Evolutionary conservation across 1,284 basidiomycete genomes (phyloP).

Genomic region (Marasmius oreades): DNA sequence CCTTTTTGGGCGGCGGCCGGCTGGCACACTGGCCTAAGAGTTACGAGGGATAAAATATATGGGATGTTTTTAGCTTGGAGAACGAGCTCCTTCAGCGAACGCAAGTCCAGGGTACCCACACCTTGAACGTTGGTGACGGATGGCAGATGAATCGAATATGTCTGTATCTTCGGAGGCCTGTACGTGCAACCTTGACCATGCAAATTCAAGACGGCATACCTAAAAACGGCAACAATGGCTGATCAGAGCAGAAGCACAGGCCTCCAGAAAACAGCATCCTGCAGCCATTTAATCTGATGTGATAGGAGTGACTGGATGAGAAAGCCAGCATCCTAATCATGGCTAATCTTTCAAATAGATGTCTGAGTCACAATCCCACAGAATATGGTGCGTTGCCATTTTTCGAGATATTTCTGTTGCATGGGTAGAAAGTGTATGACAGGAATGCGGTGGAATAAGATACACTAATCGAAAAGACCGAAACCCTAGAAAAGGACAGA

Average conservation of each 20-base stretch:
- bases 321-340: too few species aligned
- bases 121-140: background rate
- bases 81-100: constrained; percentile 7
- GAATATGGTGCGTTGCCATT: background rate
- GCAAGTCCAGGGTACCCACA: background rate
- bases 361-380: constrained; percentile 5
- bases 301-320: constrained; percentile 10
- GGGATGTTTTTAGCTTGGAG: constrained; percentile 15
- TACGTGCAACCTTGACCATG: too few species aligned
- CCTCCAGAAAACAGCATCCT: too few species aligned
- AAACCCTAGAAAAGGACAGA: constrained; percentile 50
- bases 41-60: constrained; percentile 5
- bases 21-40: constrained; percentile 4
- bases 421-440: constrained; percentile 2
- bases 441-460: constrained; percentile 9
- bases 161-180: too few species aligned
- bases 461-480: constrained; percentile 76
- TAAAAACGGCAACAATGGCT: too few species aligned
- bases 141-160: too few species aligned
- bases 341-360: constrained; percentile 13
- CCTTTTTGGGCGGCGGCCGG: constrained; percentile 5
- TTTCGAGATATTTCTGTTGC: background rate
- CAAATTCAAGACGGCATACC: too few species aligned
- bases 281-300: constrained; percentile 10
- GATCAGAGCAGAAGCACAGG: too few species aligned